Base-by-base conservation (phyloP, 2,329 filamentous ascomycete genomes). In the Rhynchosporium secalis region DNA sequence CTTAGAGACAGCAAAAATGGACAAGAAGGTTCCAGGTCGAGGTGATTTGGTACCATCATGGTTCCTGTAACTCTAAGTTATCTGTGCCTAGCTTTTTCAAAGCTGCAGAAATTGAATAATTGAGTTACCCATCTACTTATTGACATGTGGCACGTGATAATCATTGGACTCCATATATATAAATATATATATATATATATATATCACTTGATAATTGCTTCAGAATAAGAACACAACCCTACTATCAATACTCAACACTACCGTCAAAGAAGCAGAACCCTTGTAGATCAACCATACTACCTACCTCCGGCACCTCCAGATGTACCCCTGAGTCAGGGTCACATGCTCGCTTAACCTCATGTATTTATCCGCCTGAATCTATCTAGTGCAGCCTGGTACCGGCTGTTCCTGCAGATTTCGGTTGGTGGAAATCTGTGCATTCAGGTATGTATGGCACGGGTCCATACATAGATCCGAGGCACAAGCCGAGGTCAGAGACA, bases 331-430 rank as follows among this genome's bases (percentile, higher is more conserved):
- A 13, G 36, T 12, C 15, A 3, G 26, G 8, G 38, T 40, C 33
- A 54, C 49, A 40, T 28, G 49, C 26, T 36, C n/a, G 49, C 49
- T 54, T 54, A 31, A 1, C n/a, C 7, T 49, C 47, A 36, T 49
- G 12, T 31, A 49, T 49, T 36, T 31, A 54, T 36, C 33, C n/a
- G 31, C 49, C 10, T 33, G 20, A 13, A 38, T 3, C 48, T 20
- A 28, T 8, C 33, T 33, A 54, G 40, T 54, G 15, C 33, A 33
- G 28, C 4, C 26, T 33, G 49, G 33, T 28, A 54, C 33, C 15
- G 33, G 29, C 9, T 54, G 49, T 54, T 54, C 49, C 49, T 54
- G 49, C 36, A 52, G 31, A 52, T 52, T 31, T 13, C 33, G 36
- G 33, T 54, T 54, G 33, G 49, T 40, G 49, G 49, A 9, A 40